These are phyloP conservation scores for Hymenoscyphus albidus DNA, from an alignment of 2,329 filamentous ascomycete species.

Conservation along the genomic window DNA sequence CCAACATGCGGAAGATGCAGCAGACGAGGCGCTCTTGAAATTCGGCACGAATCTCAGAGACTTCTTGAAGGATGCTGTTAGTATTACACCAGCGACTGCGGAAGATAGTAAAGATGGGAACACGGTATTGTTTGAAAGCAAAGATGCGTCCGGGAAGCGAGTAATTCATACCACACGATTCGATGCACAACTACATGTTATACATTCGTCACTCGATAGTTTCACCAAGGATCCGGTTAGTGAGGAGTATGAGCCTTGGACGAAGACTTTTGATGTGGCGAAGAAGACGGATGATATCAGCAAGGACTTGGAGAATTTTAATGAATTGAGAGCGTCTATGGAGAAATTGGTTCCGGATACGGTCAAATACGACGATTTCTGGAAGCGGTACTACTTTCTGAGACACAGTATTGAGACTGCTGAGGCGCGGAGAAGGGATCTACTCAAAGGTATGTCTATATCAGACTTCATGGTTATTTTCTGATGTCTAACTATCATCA, in stretches of 20 bases:
- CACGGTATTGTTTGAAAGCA: slow-evolving; percentile 86
- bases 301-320: slow-evolving; percentile 77
- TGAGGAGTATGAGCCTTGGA: slow-evolving; percentile 71
- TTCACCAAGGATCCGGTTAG: slow-evolving; percentile 79
- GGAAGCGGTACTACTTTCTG: slow-evolving; percentile 93
- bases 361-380: slow-evolving; percentile 87
- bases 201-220: slow-evolving; percentile 78
- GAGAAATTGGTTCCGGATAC: slow-evolving; percentile 91
- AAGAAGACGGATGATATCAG: slow-evolving; percentile 81
- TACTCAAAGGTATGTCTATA: slow-evolving; percentile 72
- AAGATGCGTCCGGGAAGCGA: slow-evolving; percentile 82
- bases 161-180: slow-evolving; percentile 93
- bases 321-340: slow-evolving; percentile 83
- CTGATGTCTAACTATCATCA: slow-evolving; percentile 25
- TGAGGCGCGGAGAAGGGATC: slow-evolving; percentile 80
- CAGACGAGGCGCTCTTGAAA: slow-evolving; percentile 88
- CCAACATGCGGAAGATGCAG: slow-evolving; percentile 88
- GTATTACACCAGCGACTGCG: slow-evolving; percentile 69
- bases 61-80: slow-evolving; percentile 87
- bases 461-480: not conserved
- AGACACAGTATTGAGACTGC: slow-evolving; percentile 90
- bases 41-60: slow-evolving; percentile 87
- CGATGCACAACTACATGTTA: slow-evolving; percentile 92
- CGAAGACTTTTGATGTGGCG: slow-evolving; percentile 71
- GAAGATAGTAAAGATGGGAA: slow-evolving; percentile 44